Evolutionary conservation across 495 filamentous ascomycete genomes (phyloP), one percentile per base, ranked within the genome.

Genomic region (Neurospora sp.): DNA sequence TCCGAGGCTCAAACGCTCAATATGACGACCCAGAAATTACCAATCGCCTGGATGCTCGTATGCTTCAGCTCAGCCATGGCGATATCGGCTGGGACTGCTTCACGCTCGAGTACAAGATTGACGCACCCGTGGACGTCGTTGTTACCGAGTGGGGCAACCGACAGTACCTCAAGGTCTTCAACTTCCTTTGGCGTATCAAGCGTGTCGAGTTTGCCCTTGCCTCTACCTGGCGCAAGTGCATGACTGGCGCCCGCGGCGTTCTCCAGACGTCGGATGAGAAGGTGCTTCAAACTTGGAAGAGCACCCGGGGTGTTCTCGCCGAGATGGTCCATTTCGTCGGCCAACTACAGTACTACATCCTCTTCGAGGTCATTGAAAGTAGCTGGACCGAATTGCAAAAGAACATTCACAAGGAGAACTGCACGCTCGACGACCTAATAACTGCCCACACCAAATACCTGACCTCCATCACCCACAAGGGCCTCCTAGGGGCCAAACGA

Each of bases 71-170:
- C 69, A 93, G 91, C 70, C 94, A 97, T 79, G 96, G 96, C 72
- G 96, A 99, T 77, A 98, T 97, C 70, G 96, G 96, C 73, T 99
- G 96, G 96, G 96, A 99, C 80, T 97, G 96, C 81, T 99, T 99
- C 83, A 99, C 96, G 1, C 88, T 99, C 39, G 96, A 99, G 80
- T 99, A 99, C 84, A 97, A 97, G 81, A 94, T 98, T 73, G 96
- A 98, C 79, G 93, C 96, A 10, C 96, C 96, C 0, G 93, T 98
- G 35, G 96, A 99, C 78, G 96, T 98, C 71, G 94, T 99, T 71
- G 94, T 99, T 14, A 98, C 95, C 1, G 92, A 94, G 1, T 97
- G 93, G 89, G 94, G 92, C 42, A 95, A 92, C 72, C 93, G 93
- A 3, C 94, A 98, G 79, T 99, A 99, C 81, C 90, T 99, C 74